phyloP scores from a whole-genome alignment of 768 basidiomycete genomes.

The Boletus rubescentipes region DNA sequence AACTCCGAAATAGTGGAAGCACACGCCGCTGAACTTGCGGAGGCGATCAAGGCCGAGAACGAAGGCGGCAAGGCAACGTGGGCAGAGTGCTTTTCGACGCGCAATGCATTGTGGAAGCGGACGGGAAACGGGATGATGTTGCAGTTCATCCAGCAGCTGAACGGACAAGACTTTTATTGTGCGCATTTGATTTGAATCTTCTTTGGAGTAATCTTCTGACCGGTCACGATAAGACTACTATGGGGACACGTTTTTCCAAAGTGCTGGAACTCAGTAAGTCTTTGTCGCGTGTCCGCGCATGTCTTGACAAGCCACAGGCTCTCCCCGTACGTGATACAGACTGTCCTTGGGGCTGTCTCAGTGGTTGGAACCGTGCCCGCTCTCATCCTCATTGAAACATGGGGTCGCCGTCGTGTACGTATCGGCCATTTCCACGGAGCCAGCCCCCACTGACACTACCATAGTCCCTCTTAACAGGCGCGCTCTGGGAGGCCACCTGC shows the following conservation, averaged over 20 bases:
- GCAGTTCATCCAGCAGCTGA: constrained; percentile 17
- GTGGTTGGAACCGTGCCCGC: constrained; percentile 73
- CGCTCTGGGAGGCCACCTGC: constrained; percentile 59
- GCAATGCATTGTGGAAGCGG: constrained; percentile 18
- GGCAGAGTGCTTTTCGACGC: constrained; percentile 16
- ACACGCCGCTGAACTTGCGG: constrained; percentile 14
- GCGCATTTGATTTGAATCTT: neutral
- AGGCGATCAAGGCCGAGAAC: constrained; percentile 16
- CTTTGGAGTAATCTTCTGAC: neutral
- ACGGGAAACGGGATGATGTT: constrained; percentile 18
- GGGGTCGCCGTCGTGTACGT: constrained; percentile 66
- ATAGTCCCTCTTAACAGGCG: constrained; percentile 35
- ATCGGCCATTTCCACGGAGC: constrained; percentile 22
- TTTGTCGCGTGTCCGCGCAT: neutral
- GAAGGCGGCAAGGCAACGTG: constrained; percentile 17
- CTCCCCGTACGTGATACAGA: constrained; percentile 69
- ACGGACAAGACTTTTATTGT: constrained; percentile 20
- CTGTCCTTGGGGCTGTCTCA: constrained; percentile 70
- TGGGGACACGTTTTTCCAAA: constrained; percentile 35
- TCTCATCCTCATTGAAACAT: constrained; percentile 63
- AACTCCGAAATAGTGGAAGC: constrained; percentile 13
- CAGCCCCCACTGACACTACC: neutral
- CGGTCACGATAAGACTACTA: constrained; percentile 10
- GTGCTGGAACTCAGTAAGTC: constrained; percentile 60
- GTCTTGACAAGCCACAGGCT: constrained; percentile 35